Conservation (phyloP, 2,329 filamentous ascomycete genomes). For the Diaporthe sp. region DNA sequence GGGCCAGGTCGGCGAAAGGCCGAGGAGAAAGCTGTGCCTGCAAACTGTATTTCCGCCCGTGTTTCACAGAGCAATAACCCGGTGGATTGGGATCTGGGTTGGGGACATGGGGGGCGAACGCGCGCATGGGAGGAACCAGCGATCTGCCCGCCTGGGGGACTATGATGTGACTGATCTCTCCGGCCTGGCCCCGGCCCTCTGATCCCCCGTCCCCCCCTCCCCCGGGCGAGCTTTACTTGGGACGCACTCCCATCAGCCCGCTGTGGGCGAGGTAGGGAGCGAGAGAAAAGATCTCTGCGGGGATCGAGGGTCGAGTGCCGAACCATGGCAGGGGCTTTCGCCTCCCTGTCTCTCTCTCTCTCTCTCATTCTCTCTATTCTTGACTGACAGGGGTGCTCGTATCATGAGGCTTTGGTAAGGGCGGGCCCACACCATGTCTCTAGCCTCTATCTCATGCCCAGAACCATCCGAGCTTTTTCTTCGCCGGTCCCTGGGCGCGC, state of each 20-base stretch:
- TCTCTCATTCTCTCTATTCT: constrained; percentile 2
- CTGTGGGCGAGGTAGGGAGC: not conserved
- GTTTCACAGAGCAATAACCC: constrained; percentile 29
- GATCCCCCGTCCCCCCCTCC: not conserved
- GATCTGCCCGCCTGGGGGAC: constrained; percentile 1
- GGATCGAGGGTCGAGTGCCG: not conserved
- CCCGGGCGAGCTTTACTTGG: not conserved
- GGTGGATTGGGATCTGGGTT: constrained; percentile 16
- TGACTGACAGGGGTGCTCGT: constrained; percentile 4
- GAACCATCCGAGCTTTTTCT: constrained; percentile 17
- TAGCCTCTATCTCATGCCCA: not conserved
- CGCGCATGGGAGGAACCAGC: constrained; percentile 1
- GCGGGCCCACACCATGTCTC: constrained; percentile 1
- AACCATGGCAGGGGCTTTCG: not conserved
- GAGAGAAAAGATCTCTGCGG: not conserved
- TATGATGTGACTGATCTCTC: constrained; percentile 18
- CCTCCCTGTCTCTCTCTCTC: not conserved
- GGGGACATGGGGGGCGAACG: not conserved
- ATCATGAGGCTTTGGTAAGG: constrained; percentile 5
- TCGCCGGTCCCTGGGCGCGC: not conserved
- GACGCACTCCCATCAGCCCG: not conserved
- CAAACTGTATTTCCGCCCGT: constrained; percentile 9
- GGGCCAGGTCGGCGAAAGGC: not conserved
- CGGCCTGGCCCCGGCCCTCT: constrained; percentile 16
- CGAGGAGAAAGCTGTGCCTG: not conserved